These are phyloP conservation scores for Lasiodiplodia sp. DNA, from an alignment of 2,329 filamentous ascomycete species.

Conservation along the genomic window DNA sequence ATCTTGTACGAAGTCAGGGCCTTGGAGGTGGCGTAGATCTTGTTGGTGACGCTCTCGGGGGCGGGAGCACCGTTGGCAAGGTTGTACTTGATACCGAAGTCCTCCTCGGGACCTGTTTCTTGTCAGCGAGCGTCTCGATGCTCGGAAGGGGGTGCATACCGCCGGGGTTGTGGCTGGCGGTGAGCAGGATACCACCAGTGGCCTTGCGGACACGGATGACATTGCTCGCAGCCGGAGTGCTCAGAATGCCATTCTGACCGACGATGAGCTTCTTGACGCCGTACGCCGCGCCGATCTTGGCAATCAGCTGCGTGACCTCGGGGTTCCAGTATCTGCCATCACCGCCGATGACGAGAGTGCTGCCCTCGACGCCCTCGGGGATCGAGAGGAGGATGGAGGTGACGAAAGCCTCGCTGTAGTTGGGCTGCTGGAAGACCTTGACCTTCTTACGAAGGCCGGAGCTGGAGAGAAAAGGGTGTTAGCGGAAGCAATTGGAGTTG, in stretches of 20 bases:
- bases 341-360: slow-evolving; percentile 94
- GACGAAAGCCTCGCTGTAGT: slow-evolving; percentile 97
- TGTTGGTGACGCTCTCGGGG: slow-evolving; percentile 96
- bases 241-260: slow-evolving; percentile 95
- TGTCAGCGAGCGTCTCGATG: not conserved
- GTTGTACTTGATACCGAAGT: slow-evolving; percentile 99
- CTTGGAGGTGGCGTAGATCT: slow-evolving; percentile 94
- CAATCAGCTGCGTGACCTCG: slow-evolving; percentile 94
- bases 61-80: slow-evolving; percentile 94
- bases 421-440: slow-evolving; percentile 90
- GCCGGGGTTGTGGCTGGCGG: slow-evolving; percentile 97
- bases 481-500: slow-evolving; percentile 34
- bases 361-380: slow-evolving; percentile 86
- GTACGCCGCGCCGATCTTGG: slow-evolving; percentile 95
- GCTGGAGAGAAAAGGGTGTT: slow-evolving; percentile 55
- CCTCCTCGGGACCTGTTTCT: slow-evolving; percentile 80
- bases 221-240: slow-evolving; percentile 94
- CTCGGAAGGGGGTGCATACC: slow-evolving; percentile 63
- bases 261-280: slow-evolving; percentile 99
- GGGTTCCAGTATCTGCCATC: slow-evolving; percentile 98
- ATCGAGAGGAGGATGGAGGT: slow-evolving; percentile 95
- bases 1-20: slow-evolving; percentile 91
- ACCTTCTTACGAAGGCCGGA: slow-evolving; percentile 99
- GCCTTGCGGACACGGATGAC: slow-evolving; percentile 93
- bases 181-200: slow-evolving; percentile 95